phyloP scores from a whole-genome alignment of 257 asterid genomes.

The Ilex aquifolium region DNA sequence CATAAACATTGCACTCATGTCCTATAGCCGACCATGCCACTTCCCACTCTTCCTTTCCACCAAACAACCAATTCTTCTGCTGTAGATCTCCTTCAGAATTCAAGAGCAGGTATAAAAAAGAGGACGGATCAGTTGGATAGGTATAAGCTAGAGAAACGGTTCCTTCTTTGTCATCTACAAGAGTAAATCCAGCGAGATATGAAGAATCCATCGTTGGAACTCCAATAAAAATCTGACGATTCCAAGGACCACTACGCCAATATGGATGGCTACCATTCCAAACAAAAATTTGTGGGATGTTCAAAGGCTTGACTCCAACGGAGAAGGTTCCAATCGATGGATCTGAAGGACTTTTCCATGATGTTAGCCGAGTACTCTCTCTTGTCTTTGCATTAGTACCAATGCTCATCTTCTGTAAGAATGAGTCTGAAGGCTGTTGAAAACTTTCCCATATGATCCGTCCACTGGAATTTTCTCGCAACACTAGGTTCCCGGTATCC shows the following conservation, averaged over 20 bases:
- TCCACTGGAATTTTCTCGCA: slow-evolving; percentile 24
- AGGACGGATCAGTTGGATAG: background rate
- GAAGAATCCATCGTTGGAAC: background rate
- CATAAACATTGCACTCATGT: slow-evolving; percentile 11
- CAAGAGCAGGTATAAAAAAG: slow-evolving; percentile 7
- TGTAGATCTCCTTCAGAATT: slow-evolving; percentile 10
- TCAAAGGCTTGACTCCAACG: slow-evolving; percentile 9
- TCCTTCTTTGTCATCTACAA: slow-evolving; percentile 9
- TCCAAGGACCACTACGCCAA: slow-evolving; percentile 53
- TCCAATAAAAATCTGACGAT: slow-evolving; percentile 15
- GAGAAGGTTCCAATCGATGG: slow-evolving; percentile 44
- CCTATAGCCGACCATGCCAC: background rate
- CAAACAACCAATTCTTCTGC: slow-evolving; percentile 2
- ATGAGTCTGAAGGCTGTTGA: slow-evolving; percentile 26
- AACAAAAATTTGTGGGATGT: slow-evolving; percentile 26
- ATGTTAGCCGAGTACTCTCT: too few relatives aligned
- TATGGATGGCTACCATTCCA: slow-evolving; percentile 23
- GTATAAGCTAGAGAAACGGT: background rate
- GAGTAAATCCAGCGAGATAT: slow-evolving; percentile 9
- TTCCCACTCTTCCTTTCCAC: slow-evolving; percentile 10
- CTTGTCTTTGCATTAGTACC: slow-evolving; percentile 8
- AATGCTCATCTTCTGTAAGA: slow-evolving; percentile 33
- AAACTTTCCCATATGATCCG: slow-evolving; percentile 40
- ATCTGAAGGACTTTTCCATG: slow-evolving; percentile 33
- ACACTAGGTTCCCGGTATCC: slow-evolving; percentile 45